phyloP scores from a whole-genome alignment of 1,284 basidiomycete species.

The Cryptococcus sp. region DNA sequence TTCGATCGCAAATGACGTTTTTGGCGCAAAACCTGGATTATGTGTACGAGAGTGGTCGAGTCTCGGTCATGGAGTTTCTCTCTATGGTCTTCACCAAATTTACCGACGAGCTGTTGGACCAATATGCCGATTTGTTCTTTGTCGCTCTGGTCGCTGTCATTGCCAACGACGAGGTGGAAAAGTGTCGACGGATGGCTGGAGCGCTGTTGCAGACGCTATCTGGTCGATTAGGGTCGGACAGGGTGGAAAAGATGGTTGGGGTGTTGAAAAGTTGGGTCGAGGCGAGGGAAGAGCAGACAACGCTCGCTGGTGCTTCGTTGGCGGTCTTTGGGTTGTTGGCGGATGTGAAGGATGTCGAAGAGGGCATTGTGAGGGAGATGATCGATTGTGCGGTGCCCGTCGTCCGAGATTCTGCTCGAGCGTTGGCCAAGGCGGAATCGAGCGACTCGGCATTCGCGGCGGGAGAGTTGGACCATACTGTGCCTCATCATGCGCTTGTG shows the following conservation, averaged over 20 bases:
- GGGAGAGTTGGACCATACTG: constrained; percentile 67
- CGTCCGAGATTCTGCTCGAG: constrained; percentile 52
- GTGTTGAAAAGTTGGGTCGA: constrained; percentile 69
- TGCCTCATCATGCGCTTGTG: constrained; percentile 74
- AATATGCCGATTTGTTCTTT: constrained; percentile 86
- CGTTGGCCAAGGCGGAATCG: constrained; percentile 43
- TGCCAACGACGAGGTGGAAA: constrained; percentile 86
- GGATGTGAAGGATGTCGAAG: constrained; percentile 54
- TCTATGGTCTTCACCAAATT: constrained; percentile 81
- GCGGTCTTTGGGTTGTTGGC: constrained; percentile 70
- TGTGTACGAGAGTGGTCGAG: constrained; percentile 80
- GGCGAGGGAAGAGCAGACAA: constrained; percentile 20
- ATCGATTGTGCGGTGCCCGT: constrained; percentile 40
- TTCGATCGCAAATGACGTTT: constrained; percentile 84
- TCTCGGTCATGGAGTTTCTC: constrained; percentile 87
- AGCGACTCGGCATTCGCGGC: constrained; percentile 48
- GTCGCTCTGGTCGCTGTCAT: constrained; percentile 86
- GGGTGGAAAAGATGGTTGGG: constrained; percentile 55
- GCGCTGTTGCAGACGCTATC: constrained; percentile 74
- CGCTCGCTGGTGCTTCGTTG: constrained; percentile 52
- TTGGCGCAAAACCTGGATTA: constrained; percentile 92
- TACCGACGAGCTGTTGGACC: constrained; percentile 64
- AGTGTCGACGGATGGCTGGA: constrained; percentile 82
- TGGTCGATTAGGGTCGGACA: constrained; percentile 59
- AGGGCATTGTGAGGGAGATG: constrained; percentile 51